Base-by-base conservation (phyloP, 2,329 filamentous ascomycete genomes). In the Laburnicola sp. region DNA sequence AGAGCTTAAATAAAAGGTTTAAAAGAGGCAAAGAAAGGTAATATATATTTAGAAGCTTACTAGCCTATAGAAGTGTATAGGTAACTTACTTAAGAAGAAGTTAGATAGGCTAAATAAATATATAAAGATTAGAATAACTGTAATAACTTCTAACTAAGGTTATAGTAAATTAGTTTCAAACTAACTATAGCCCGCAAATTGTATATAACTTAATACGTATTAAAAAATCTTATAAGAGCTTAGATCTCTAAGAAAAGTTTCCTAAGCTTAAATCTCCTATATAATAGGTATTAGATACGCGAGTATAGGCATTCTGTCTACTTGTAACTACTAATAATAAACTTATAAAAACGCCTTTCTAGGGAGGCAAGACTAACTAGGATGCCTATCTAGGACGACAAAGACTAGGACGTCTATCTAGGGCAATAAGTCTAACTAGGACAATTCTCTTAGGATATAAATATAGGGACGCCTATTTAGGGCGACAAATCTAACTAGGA, bases 301-400 rank as follows among this genome's bases (percentile, higher is more conserved):
- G 16, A 16, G 16, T 16, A 16, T 16, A 16, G 16, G 16, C 16
- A 16, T 16, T 16, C 16, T 16, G 22, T 22, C 6, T 6, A 11
- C 36, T 39, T 39, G 22, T 39, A 39, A 22, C 36, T 25, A 16
- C 22, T 23, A 6, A 11, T 16, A 16, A 16, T 16, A 16, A 16
- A 16, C 16, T 16, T 16, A 16, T 16, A 16, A 16, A 16, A 16
- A 16, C 16, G 16, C 16, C 16, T 16, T 16, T 16, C 16, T 16
- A 16, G 16, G 16, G 16, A 16, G 16, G 16, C 16, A 16, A 16
- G 16, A 16, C 16, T 16, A 16, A 16, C 16, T 16, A 16, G 46
- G 38, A 49, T 38, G 37, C 46, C 39, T 49, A 16, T 42, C 38
- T 26, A 26, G 46, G 38, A 21, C 16, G 46, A 49, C 25, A 49